These are phyloP conservation scores for Ascobolus immersus DNA, from an alignment of 495 filamentous ascomycete species.

Conservation along the genomic window DNA sequence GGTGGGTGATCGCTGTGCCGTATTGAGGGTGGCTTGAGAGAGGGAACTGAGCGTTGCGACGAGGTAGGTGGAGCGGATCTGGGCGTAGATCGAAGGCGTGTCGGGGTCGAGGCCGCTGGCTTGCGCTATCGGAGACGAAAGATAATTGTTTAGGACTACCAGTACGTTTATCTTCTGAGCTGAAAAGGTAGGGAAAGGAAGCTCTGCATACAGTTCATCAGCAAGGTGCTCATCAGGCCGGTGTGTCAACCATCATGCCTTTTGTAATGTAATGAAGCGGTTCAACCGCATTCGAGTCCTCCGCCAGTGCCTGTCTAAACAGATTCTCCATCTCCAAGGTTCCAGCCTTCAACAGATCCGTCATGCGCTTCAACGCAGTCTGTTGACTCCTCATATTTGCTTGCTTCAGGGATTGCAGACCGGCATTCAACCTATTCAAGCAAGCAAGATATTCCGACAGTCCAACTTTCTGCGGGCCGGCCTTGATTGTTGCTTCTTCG, in stretches of 20 bases:
- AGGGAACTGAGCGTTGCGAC: slow-evolving; percentile 54
- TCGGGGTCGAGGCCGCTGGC: slow-evolving; percentile 22
- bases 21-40: slow-evolving; percentile 66
- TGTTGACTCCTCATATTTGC: slow-evolving; percentile 81
- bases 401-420: slow-evolving; percentile 50
- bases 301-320: slow-evolving; percentile 47
- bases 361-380: slow-evolving; percentile 51
- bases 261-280: slow-evolving; percentile 88
- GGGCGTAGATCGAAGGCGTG: slow-evolving; percentile 56
- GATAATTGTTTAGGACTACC: slow-evolving; percentile 29
- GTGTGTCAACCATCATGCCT: slow-evolving; percentile 20
- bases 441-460: slow-evolving; percentile 68
- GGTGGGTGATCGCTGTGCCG: slow-evolving; percentile 33
- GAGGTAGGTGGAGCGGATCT: slow-evolving; percentile 66
- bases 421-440: slow-evolving; percentile 63
- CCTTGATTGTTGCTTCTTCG: slow-evolving; percentile 74
- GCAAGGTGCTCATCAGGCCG: slow-evolving; percentile 27
- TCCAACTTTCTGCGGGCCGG: slow-evolving; percentile 55
- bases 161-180: slow-evolving; percentile 32
- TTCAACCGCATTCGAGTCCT: slow-evolving; percentile 52
- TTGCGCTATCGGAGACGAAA: slow-evolving; percentile 28
- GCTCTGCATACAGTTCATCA: slow-evolving; percentile 23
- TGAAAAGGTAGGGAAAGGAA: slow-evolving; percentile 40
- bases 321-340: slow-evolving; percentile 57
- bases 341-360: slow-evolving; percentile 46